These are phyloP conservation scores for Apiotrichum brassicae DNA, from an alignment of 1,284 basidiomycete genomes.

Conservation along the genomic window DNA sequence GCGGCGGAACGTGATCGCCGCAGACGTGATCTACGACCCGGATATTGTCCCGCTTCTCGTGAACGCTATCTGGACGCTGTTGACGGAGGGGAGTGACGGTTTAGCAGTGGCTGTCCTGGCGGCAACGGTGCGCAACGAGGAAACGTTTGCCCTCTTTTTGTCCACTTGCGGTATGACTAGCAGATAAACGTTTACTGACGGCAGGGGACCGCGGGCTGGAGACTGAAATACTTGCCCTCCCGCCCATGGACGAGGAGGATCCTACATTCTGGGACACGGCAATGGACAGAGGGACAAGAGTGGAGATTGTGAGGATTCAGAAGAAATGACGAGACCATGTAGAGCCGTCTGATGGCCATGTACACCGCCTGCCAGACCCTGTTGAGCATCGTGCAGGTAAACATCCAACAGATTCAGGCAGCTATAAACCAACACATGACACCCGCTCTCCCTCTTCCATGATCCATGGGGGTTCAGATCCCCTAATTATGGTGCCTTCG, in stretches of 20 bases:
- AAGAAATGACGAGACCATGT: too few species aligned
- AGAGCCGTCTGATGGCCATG: too few species aligned
- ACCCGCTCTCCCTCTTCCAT: too few species aligned
- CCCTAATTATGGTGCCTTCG: too few species aligned
- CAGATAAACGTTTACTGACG: constrained; percentile 1
- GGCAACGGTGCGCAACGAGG: constrained; percentile 45
- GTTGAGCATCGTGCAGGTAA: too few species aligned
- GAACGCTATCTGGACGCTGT: constrained; percentile 28
- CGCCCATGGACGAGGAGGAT: constrained; percentile 16
- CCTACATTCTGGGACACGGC: constrained; percentile 43
- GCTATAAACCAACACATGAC: too few species aligned
- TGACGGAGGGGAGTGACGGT: neutral
- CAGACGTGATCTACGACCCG: constrained; percentile 49
- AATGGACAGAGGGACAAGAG: constrained; percentile 30
- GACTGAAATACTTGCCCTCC: constrained; percentile 17
- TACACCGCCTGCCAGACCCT: too few species aligned
- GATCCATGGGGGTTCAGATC: too few species aligned
- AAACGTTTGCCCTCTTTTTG: constrained; percentile 39
- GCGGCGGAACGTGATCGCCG: constrained; percentile 36
- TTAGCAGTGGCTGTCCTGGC: constrained; percentile 31
- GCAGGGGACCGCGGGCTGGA: neutral
- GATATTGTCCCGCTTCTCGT: constrained; percentile 42
- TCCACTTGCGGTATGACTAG: constrained; percentile 27
- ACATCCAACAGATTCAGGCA: too few species aligned
- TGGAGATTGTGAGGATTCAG: constrained; percentile 30